These are phyloP conservation scores for Ophiocordyceps unilateralis DNA, from an alignment of 2,329 filamentous ascomycete genomes.

Conservation along the genomic window DNA sequence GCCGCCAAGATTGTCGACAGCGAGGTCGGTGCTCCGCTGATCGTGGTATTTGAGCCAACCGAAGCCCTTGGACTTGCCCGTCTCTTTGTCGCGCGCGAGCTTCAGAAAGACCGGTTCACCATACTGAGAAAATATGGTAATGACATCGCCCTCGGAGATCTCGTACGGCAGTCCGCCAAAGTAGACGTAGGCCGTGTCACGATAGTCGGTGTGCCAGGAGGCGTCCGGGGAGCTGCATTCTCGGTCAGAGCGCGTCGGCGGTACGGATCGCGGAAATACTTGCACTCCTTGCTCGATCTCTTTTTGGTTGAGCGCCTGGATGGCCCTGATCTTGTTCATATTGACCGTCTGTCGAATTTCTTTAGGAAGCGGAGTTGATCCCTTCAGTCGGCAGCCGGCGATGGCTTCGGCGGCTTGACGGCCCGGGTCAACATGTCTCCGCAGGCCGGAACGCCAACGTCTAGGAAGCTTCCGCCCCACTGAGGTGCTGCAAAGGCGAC, in stretches of 20 bases:
- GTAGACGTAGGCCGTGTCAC: constrained; percentile 92
- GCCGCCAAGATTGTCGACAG: constrained; percentile 88
- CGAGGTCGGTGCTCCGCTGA: constrained; percentile 85
- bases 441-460: not conserved
- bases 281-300: constrained; percentile 81
- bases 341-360: constrained; percentile 1
- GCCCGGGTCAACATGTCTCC: not conserved
- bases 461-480: not conserved
- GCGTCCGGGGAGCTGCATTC: constrained; percentile 54
- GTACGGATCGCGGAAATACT: constrained; percentile 10
- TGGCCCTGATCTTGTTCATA: constrained; percentile 91
- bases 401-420: not conserved
- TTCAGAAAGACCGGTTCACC: constrained; percentile 91
- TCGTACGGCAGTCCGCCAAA: constrained; percentile 88
- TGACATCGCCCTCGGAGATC: constrained; percentile 84
- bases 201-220: constrained; percentile 95
- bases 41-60: constrained; percentile 97
- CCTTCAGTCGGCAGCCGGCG: not conserved
- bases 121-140: constrained; percentile 94
- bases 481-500: not conserved
- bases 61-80: constrained; percentile 86
- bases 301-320: constrained; percentile 82
- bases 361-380: not conserved
- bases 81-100: constrained; percentile 85
- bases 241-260: constrained; percentile 5